Evolutionary conservation across 148 eudicot species (phyloP), one percentile per base, ranked within the genome.

Genomic region (Cornus florida): DNA sequence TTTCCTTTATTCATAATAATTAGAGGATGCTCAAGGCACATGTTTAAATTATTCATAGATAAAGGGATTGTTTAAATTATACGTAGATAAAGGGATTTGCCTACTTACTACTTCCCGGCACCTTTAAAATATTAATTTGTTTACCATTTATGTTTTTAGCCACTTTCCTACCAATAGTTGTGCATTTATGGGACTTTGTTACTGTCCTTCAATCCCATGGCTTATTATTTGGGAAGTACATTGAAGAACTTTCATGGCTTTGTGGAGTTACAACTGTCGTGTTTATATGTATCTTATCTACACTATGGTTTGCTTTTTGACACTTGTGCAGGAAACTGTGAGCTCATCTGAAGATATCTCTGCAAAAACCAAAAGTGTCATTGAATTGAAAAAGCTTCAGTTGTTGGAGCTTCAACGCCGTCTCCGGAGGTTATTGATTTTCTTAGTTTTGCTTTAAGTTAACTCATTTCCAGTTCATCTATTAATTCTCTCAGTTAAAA

Each of bases 311-410:
- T 66, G 39, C 77, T 50, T 41, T 31, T 70, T 22, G 67, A 14
- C 46, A 67, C 70, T 12, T 59, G 48, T 83, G 82, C 86, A 96
- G 99, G 98, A 92, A 82, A 86, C 86, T 75, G 99, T 96, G 73
- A 96, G 89, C 82, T 91, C 93, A 60, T 92, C 97, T 38, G 97
- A 90, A 87, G 94, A 96, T 85, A 92, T 90, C 67, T 90, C 95
- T 84, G 95, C 98, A 33, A 96, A 94, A 88, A 94, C 99, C 72
- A 92, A 86, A 86, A 96, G 98, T 88, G 97, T 96, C 69, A 96
- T 96, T 75, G 98, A 96, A 77, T 79, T 94, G 89, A 96, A 96
- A 86, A 96, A 96, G 90, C 93, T 96, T 82, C 97, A 96, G 78
- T 78, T 96, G 65, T 77, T 96, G 84, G 94, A 89, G 73, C 90